Evolutionary conservation across 2,329 filamentous ascomycete species (phyloP).

Genomic region (Lachnellula hyalina): DNA sequence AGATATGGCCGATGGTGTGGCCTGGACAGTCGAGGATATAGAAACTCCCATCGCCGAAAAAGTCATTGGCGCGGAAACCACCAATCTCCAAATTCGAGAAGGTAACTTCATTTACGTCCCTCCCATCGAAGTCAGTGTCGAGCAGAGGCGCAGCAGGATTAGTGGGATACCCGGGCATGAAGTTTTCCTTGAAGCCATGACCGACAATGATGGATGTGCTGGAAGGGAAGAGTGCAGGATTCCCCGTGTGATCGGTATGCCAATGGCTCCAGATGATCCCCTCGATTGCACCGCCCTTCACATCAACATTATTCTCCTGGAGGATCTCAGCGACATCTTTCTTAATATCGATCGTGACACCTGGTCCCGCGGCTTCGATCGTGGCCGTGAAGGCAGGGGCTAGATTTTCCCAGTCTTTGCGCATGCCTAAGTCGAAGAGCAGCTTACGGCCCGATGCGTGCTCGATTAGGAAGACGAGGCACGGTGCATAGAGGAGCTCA

Average conservation of each 20-base stretch:
- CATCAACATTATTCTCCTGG: slow-evolving; percentile 29
- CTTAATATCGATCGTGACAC: slow-evolving; percentile 17
- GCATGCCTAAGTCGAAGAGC: slow-evolving; percentile 29
- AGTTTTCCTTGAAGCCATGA: slow-evolving; percentile 41
- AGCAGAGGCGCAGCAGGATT: slow-evolving; percentile 32
- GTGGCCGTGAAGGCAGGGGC: slow-evolving; percentile 21
- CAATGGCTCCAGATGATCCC: slow-evolving; percentile 39
- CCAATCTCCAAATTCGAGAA: slow-evolving; percentile 34
- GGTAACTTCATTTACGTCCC: background rate
- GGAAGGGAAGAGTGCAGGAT: slow-evolving; percentile 40
- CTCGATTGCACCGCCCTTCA: slow-evolving; percentile 28
- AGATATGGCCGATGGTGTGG: slow-evolving; percentile 44
- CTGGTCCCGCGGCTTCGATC: slow-evolving; percentile 20
- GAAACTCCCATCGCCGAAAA: slow-evolving; percentile 49
- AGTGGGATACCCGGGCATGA: slow-evolving; percentile 43
- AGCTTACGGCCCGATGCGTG: slow-evolving; percentile 10
- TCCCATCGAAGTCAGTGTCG: slow-evolving; percentile 31
- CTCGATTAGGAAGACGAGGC: slow-evolving; percentile 17
- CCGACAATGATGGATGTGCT: slow-evolving; percentile 45
- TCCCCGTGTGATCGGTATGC: slow-evolving; percentile 48
- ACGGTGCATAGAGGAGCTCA: background rate
- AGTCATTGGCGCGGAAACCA: slow-evolving; percentile 42
- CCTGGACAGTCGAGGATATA: slow-evolving; percentile 39
- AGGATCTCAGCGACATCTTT: slow-evolving; percentile 33
- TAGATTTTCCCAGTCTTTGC: slow-evolving; percentile 31